phyloP scores from a whole-genome alignment of 495 filamentous ascomycete genomes.

The Talaromyces adpressus region DNA sequence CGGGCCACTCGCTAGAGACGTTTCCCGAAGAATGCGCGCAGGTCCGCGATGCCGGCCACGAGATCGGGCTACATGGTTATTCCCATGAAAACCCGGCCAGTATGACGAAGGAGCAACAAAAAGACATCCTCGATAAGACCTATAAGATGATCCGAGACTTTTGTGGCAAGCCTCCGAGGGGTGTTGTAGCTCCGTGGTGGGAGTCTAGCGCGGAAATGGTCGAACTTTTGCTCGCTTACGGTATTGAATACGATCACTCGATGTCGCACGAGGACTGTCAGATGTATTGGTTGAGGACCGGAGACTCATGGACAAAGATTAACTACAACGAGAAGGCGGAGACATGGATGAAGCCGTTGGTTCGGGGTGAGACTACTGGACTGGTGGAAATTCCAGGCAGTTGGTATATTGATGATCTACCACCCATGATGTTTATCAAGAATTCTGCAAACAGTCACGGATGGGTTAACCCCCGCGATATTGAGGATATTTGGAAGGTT shows the following conservation, averaged over 20 bases:
- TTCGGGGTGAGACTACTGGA: conserved; percentile 42
- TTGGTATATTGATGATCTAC: conserved; percentile 64
- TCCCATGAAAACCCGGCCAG: conserved; percentile 67
- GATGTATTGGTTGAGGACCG: conserved; percentile 57
- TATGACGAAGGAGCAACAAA: conserved; percentile 70
- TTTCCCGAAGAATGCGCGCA: conserved; percentile 70
- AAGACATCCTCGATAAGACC: conserved; percentile 68
- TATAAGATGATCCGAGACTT: conserved; percentile 66
- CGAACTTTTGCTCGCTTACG: conserved; percentile 58
- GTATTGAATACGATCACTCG: conserved; percentile 64
- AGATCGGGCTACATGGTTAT: conserved; percentile 73
- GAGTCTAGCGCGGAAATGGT: conserved; percentile 60
- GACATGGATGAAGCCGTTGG: conserved; percentile 61
- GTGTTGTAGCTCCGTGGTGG: conserved; percentile 63
- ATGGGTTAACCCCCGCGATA: conserved; percentile 53
- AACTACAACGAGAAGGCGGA: conserved; percentile 52
- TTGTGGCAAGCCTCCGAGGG: conserved; percentile 65
- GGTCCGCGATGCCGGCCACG: conserved; percentile 69
- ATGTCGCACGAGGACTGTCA: conserved; percentile 63
- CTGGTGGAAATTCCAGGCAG: conserved; percentile 61
- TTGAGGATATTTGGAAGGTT: conserved; percentile 52
- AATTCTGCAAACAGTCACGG: conserved; percentile 51
- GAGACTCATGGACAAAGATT: conserved; percentile 56
- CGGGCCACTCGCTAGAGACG: conserved; percentile 70
- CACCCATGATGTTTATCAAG: conserved; percentile 59